phyloP scores from a whole-genome alignment of 345 rosid genomes.

The Rhodamnia rubescens region DNA sequence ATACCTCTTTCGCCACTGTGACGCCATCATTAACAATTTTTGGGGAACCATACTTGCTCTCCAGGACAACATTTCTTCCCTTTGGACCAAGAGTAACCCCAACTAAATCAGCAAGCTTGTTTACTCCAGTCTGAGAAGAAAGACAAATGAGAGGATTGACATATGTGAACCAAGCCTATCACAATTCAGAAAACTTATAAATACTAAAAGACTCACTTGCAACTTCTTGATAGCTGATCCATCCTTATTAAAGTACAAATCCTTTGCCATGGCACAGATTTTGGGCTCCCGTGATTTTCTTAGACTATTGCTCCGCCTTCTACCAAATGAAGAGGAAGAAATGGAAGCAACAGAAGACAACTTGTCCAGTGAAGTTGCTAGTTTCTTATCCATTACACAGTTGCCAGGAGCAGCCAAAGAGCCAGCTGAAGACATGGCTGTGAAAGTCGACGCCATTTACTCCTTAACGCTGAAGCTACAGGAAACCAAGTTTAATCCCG shows the following conservation, averaged over 20 bases:
- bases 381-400: conserved; percentile 42
- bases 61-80: conserved; percentile 95
- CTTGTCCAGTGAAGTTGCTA: conserved; percentile 38
- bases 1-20: conserved; percentile 94
- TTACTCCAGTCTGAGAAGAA: conserved; percentile 66
- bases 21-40: conserved; percentile 97
- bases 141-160: background rate
- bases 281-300: conserved; percentile 36
- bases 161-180: background rate
- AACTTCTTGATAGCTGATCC: conserved; percentile 81
- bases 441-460: conserved; percentile 67
- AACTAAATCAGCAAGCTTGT: conserved; percentile 95
- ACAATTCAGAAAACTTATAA: background rate
- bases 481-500: background rate
- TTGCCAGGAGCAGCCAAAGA: conserved; percentile 53
- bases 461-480: conserved; percentile 6
- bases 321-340: conserved; percentile 45
- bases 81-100: conserved; percentile 98
- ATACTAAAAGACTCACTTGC: conserved; percentile 46
- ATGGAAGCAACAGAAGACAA: conserved; percentile 61
- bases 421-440: conserved; percentile 62
- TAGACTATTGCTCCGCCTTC: conserved; percentile 36
- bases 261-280: conserved; percentile 74
- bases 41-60: conserved; percentile 98
- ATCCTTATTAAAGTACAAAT: conserved; percentile 89